Evolutionary conservation across 192 early-diverging fungal species (phyloP).

Genomic region (Linnemannia schmuckeri): DNA sequence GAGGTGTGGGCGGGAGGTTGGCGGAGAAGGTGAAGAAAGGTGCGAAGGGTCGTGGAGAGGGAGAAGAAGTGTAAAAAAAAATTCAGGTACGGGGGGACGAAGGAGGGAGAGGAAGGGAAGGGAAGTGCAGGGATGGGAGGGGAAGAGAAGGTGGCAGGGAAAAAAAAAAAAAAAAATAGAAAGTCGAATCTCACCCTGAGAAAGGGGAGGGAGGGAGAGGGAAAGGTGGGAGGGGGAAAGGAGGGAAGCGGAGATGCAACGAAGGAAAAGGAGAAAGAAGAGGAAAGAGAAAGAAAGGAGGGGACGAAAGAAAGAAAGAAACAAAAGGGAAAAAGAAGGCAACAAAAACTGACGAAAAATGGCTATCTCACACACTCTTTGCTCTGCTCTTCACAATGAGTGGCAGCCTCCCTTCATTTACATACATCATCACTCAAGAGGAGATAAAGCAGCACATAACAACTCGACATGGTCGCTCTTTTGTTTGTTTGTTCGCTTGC

Average conservation of each 20-base stretch:
- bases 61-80: not conserved
- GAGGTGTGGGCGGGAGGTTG: not conserved
- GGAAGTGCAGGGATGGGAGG: not conserved
- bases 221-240: not conserved
- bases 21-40: not conserved
- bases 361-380: not conserved
- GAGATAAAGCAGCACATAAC: too few relatives aligned
- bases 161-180: not conserved
- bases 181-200: not conserved
- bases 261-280: not conserved
- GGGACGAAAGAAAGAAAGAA: not conserved
- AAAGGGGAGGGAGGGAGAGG: not conserved
- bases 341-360: too few relatives aligned
- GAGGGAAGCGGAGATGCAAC: conserved; percentile 6
- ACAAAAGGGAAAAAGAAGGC: not conserved
- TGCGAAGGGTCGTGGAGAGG: not conserved
- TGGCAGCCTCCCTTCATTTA: not conserved
- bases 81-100: not conserved
- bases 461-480: too few relatives aligned
- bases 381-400: too few relatives aligned
- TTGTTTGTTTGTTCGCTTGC: too few relatives aligned
- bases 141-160: not conserved
- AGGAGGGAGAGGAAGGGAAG: not conserved
- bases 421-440: too few relatives aligned
- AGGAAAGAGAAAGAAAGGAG: not conserved